Evolutionary conservation across 2,329 filamentous ascomycete genomes (phyloP), one percentile per base, ranked within the genome.

Genomic region (Nothomitra cinnamomea): DNA sequence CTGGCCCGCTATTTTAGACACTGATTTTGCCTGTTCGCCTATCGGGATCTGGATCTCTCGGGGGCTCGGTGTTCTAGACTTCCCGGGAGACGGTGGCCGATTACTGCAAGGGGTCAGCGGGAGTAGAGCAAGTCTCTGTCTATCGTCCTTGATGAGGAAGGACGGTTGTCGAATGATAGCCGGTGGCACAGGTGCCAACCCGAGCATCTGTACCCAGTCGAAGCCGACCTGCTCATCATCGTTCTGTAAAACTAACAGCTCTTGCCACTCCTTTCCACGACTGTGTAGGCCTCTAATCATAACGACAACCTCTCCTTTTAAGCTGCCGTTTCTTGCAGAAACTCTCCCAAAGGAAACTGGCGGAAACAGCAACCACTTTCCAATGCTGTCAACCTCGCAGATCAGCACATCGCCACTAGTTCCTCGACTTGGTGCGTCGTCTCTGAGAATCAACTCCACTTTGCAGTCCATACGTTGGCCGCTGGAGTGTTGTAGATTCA

Each of bases 191-290:
- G 82, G 82, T 35, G 72, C 71, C 28, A 77, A 67, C n/a, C 80
- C 79, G n/a, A 96, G 70, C 67, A 95, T 86, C 40, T 85, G 77
- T 38, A 95, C 72, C 92, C 92, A 98, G 66, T 96, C 92, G 15
- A 78, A 70, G 4, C 83, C 80, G 56, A 88, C 80, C 54, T 86
- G 82, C 57, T 88, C 82, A 62, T 86, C 79, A 53, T 89, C 83
- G 2, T 85, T 79, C 8, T 74, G 77, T 15, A 96, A 72, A n/a
- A 79, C 82, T 55, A 96, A 71, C 5, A 94, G 71, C 67, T 98
- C 89, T 57, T 82, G 82, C 89, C 90, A 96, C 58, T 85, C 79
- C 52, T 76, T 67, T 21, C 72, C 71, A 48, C 72, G 71, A 6
- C 74, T 76, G 38, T 79, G 77, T 57, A 72, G 71, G 41, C 87